Percentiles rank a stretch among this genome's conserved stretches.
Evolutionary conservation across 2,329 filamentous ascomycete species (phyloP).

Genomic region (Blastomyces silverae): DNA sequence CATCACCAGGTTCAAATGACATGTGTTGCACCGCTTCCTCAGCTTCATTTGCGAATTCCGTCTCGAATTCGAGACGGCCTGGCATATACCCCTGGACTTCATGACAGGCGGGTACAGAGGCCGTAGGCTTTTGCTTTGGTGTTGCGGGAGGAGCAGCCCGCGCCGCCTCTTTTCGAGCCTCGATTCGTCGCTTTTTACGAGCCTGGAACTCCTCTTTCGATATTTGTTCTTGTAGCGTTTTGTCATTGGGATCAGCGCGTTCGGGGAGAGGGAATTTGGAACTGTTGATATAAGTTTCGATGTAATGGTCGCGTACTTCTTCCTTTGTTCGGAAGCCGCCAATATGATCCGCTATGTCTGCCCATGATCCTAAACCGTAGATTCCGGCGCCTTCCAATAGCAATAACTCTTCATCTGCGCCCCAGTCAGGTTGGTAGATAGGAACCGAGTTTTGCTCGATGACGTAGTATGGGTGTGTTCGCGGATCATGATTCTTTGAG

Average conservation of each 20-base stretch:
- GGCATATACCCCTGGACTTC: constrained; percentile 99
- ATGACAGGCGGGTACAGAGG: constrained; percentile 90
- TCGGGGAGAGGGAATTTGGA: constrained; percentile 78
- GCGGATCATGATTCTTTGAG: constrained; percentile 77
- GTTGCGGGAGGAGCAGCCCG: constrained; percentile 76
- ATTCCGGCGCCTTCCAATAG: constrained; percentile 90
- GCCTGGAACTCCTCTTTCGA: constrained; percentile 89
- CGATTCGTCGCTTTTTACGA: constrained; percentile 86
- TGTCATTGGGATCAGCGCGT: constrained; percentile 76
- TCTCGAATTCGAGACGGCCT: constrained; percentile 93
- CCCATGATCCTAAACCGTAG: constrained; percentile 94
- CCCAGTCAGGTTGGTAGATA: constrained; percentile 92
- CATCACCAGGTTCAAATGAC: constrained; percentile 95
- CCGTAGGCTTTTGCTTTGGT: constrained; percentile 92
- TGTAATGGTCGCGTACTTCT: constrained; percentile 91
- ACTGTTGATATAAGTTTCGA: constrained; percentile 78
- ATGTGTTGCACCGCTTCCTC: constrained; percentile 98
- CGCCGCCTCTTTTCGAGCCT: constrained; percentile 78
- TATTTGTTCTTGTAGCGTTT: constrained; percentile 67
- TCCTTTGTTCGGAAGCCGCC: constrained; percentile 91
- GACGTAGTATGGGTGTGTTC: constrained; percentile 80
- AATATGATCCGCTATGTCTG: constrained; percentile 96
- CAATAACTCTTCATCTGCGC: constrained; percentile 91
- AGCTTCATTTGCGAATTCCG: constrained; percentile 93
- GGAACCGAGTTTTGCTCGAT: constrained; percentile 98